Evolutionary conservation across 1,139 yeast genomes (phyloP), one percentile per base, ranked within the genome.

Genomic region (Suhomyces maxii): DNA sequence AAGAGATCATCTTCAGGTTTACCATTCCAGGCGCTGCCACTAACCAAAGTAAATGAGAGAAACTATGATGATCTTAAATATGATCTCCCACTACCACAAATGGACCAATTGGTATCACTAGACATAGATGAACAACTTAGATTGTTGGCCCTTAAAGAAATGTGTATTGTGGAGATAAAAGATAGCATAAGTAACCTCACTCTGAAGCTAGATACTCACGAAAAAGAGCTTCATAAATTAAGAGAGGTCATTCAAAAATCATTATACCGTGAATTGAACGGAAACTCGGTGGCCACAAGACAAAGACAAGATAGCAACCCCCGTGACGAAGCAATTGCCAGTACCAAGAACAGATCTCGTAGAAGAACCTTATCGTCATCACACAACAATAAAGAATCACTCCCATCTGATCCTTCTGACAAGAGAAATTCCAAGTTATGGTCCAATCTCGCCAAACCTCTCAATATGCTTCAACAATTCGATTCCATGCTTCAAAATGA

Each of bases 401-500:
- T 26, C 3, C 39, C 47, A 37, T 12, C 41, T 42, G 14, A 41
- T 3, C 40, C 34, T 2, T 14, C 37, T 9, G 58, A 45, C 8
- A 54, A 52, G 34, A 45, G 55, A 8, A 56, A 53, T 45, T 64
- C 69, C 28, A 60, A 65, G 31, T 44, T 74, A 25, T 63, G 81
- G 79, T 52, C 62, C 10, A 69, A 68, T 45, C 60, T 70, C n/a
- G 67, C 81, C 11, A 84, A 80, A 54, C 89, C 91, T 1, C 69
- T 85, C 40, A 79, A 73, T 37, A 70, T 84, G 47, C 73, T 86
- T 38, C 88, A 83, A 54, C 89, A 83, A 51, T 77, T 86, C 57
- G 93, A 86, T 61, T 79, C 79, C 41, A 72, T 84, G 66, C 67
- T 86, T 28, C 89, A 82, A 58, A 77, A 73, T 47, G 91, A 85